Evolutionary conservation across 345 rosid genomes (phyloP), one percentile per base, ranked within the genome.

Genomic region (Moringa oleifera): DNA sequence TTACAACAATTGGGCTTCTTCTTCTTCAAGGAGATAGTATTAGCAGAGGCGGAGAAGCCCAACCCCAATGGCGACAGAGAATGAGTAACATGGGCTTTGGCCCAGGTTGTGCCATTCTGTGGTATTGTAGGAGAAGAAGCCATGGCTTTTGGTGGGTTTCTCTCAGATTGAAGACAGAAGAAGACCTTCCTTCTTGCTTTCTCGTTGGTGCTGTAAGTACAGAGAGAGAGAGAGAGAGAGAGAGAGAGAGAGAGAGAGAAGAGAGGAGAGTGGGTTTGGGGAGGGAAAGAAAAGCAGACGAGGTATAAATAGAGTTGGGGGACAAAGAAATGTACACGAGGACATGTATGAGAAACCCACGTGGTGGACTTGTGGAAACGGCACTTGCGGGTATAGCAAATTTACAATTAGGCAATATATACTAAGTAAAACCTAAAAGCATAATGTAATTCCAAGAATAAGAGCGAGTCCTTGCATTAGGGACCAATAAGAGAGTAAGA

Each of bases 351-450:
- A 65, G 68, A 57, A 58, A 53, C 52, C 68, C 83, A 73, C 82
- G 88, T 81, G 85, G 76, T 64, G 49, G 65, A 58, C 60, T 70
- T 59, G 52, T 64, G 68, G 57, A 64, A 65, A 57, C 20, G 67
- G 66, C 47, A 41, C 47, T 41, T 41, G 47, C 12, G 47, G n/a
- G n/a, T n/a, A n/a, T n/a, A n/a, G n/a, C n/a, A n/a, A n/a, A n/a
- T n/a, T n/a, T n/a, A n/a, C n/a, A n/a, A n/a, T n/a, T n/a, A n/a
- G n/a, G n/a, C n/a, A n/a, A n/a, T n/a, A n/a, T n/a, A n/a, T n/a
- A n/a, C n/a, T n/a, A n/a, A n/a, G n/a, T n/a, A n/a, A n/a, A n/a
- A n/a, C n/a, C n/a, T n/a, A n/a, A n/a, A n/a, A n/a, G n/a, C n/a
- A n/a, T n/a, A n/a, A n/a, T n/a, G n/a, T n/a, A n/a, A n/a, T n/a